Conservation (phyloP, 495 filamentous ascomycete species). For the Xanthoparmelia taractica region DNA sequence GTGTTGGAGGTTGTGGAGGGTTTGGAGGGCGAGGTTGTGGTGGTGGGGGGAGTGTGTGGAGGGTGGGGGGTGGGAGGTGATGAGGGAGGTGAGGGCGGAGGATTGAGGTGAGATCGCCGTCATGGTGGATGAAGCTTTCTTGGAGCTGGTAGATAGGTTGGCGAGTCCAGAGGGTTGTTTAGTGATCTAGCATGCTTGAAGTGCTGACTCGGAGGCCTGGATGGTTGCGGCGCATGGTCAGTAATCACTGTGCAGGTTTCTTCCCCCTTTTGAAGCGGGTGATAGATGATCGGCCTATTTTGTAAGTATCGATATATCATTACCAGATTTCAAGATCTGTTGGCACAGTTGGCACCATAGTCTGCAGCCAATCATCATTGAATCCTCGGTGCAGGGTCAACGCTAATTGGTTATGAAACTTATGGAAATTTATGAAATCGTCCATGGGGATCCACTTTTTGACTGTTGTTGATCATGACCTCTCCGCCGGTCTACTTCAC, state of each 20-base stretch:
- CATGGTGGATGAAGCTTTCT: background rate
- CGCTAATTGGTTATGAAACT: background rate
- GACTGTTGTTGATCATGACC: background rate
- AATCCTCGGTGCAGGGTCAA: background rate
- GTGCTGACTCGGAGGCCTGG: constrained; percentile 8
- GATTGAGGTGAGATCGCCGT: background rate
- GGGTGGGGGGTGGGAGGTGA: background rate
- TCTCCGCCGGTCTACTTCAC: background rate
- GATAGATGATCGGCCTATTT: too few species aligned
- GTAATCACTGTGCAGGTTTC: background rate
- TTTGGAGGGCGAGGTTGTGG: constrained; percentile 51
- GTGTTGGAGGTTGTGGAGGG: constrained; percentile 73
- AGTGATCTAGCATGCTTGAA: constrained; percentile 2
- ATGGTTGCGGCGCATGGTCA: constrained; percentile 1
- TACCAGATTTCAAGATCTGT: too few species aligned
- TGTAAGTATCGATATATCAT: too few species aligned
- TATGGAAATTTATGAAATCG: too few species aligned
- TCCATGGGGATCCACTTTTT: background rate
- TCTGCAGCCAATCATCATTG: background rate
- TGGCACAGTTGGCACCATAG: too few species aligned
- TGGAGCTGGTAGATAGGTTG: background rate
- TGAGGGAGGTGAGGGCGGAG: constrained; percentile 12
- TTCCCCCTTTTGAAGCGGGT: too few species aligned
- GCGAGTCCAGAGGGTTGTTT: background rate
- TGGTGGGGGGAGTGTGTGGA: constrained; percentile 8